Evolutionary conservation across 768 basidiomycete species (phyloP).

Genomic region (Leucocoprinus sp.): DNA sequence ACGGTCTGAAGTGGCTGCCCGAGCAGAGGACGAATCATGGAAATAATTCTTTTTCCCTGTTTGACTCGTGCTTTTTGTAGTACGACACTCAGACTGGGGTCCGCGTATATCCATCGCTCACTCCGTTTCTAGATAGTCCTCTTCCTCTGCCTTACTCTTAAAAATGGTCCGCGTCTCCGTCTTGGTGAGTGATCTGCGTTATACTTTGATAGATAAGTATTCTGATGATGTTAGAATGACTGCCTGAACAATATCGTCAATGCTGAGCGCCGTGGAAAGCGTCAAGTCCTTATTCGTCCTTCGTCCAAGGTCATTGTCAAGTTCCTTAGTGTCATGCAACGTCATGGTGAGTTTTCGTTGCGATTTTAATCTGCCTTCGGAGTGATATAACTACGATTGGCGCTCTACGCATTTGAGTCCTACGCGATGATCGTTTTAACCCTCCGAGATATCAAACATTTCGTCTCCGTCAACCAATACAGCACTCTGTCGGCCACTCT

Average conservation of each 20-base stretch:
- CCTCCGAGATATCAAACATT: conserved; percentile 63
- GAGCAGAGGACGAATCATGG: no score
- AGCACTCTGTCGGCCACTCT: conserved; percentile 33
- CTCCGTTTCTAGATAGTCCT: conserved; percentile 10
- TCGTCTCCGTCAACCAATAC: conserved; percentile 52
- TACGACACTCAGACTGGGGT: conserved; percentile 81
- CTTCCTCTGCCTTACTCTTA: conserved; percentile 12
- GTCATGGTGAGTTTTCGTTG: conserved; percentile 67
- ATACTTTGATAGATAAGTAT: not conserved
- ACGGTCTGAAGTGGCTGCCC: conserved; percentile 15
- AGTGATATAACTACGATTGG: conserved; percentile 79
- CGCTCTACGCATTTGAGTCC: conserved; percentile 36
- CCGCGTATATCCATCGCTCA: conserved; percentile 28
- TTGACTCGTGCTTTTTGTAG: conserved; percentile 79
- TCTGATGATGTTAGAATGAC: conserved; percentile 31
- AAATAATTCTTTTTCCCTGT: conserved; percentile 28
- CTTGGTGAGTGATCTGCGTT: conserved; percentile 52
- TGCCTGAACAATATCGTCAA: conserved; percentile 97
- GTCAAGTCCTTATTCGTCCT: conserved; percentile 96
- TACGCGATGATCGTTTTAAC: conserved; percentile 78
- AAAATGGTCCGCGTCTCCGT: conserved; percentile 86
- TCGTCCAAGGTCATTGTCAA: conserved; percentile 98
- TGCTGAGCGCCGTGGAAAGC: conserved; percentile 98
- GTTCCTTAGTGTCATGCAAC: conserved; percentile 97
- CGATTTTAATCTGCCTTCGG: conserved; percentile 33